Percentiles rank a stretch among this genome's conserved stretches.
These are phyloP conservation scores for Sarcocystis neurona DNA, from an alignment of 169 alveolate species.

Conservation along the genomic window DNA sequence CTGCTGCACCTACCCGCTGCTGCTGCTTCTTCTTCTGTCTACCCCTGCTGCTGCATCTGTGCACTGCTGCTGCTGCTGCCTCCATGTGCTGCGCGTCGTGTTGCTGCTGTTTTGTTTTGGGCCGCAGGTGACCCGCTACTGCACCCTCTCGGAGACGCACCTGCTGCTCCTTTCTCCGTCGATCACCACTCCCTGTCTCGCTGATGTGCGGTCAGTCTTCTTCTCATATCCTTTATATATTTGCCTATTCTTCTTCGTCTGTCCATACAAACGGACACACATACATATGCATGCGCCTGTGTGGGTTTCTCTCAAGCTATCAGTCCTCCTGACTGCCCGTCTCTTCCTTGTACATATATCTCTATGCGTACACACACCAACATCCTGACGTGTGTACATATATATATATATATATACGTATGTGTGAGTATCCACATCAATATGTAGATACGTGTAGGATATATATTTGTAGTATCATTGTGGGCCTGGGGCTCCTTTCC, in stretches of 20 bases:
- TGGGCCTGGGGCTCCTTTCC: too few species aligned
- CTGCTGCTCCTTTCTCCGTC: conserved; percentile 19
- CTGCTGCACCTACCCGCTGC: too few species aligned
- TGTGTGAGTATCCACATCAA: neutral
- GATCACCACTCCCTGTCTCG: neutral
- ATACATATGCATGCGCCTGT: neutral
- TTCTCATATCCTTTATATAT: neutral
- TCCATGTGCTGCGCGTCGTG: too few species aligned
- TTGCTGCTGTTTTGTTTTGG: neutral
- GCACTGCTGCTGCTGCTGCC: too few species aligned
- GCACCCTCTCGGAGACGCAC: conserved; percentile 7
- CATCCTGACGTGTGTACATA: neutral
- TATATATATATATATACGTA: neutral
- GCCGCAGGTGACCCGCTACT: conserved; percentile 21
- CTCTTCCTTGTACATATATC: neutral
- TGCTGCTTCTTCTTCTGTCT: too few species aligned
- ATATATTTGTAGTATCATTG: neutral
- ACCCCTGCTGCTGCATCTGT: too few species aligned
- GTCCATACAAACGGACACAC: too few species aligned
- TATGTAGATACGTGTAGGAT: neutral
- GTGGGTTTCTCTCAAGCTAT: neutral
- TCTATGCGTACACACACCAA: neutral
- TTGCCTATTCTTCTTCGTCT: neutral
- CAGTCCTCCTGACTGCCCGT: neutral
- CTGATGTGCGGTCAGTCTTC: conserved; percentile 11